These are phyloP conservation scores for Dorcoceras hygrometricum DNA, from an alignment of 257 asterid genomes.

Conservation along the genomic window DNA sequence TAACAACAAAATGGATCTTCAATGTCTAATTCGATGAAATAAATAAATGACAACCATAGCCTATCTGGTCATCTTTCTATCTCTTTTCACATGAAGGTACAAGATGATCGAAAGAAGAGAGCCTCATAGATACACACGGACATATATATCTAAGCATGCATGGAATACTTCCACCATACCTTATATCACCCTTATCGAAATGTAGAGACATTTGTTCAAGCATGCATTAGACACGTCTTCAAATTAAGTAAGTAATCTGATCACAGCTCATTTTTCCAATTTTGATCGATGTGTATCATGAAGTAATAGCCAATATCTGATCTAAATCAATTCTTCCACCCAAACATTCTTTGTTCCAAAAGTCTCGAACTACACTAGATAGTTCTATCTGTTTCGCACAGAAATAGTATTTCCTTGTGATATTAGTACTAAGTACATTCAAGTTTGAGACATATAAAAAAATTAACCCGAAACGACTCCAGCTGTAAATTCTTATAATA, in stretches of 20 bases:
- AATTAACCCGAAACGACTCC: too few species aligned
- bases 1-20: too few species aligned
- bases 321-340: neutral
- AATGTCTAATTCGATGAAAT: neutral
- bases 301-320: neutral
- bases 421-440: neutral
- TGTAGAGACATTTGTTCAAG: too few species aligned
- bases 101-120: neutral
- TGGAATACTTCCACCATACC: too few species aligned
- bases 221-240: too few species aligned
- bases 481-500: too few species aligned
- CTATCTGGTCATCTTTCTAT: neutral
- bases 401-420: neutral
- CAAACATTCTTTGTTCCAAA: neutral
- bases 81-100: neutral
- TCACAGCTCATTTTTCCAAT: neutral
- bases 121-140: neutral
- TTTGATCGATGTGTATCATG: neutral
- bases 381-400: neutral
- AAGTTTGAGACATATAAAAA: neutral
- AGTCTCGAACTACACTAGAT: neutral
- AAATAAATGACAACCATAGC: neutral
- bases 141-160: too few species aligned
- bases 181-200: too few species aligned
- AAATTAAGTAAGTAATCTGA: neutral